Percentiles rank a stretch among this genome's conserved stretches.
These are phyloP conservation scores for Nicotiana knightiana DNA, from an alignment of 257 asterid species.

Conservation along the genomic window DNA sequence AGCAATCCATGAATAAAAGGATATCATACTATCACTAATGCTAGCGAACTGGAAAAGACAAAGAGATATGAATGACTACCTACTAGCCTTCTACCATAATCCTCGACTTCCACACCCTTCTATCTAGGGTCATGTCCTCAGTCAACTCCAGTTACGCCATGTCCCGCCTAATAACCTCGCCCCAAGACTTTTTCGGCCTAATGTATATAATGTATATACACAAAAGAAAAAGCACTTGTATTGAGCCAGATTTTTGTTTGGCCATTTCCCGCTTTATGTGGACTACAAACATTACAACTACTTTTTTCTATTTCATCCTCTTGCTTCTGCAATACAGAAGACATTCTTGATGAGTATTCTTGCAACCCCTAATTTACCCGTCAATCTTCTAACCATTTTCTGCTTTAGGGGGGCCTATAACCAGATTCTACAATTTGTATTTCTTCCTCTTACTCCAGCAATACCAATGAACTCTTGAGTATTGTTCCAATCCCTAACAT, in stretches of 20 bases:
- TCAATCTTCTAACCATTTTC: not conserved
- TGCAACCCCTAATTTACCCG: not conserved
- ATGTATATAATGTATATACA: not conserved
- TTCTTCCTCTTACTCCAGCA: not conserved
- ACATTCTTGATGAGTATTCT: not conserved
- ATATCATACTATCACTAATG: no score
- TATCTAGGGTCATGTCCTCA: no score
- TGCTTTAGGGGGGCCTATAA: not conserved
- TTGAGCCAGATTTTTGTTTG: not conserved
- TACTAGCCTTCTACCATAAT: no score
- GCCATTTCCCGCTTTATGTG: not conserved
- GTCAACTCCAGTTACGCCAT: no score
- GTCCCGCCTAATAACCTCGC: no score
- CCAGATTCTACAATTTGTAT: not conserved
- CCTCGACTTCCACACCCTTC: no score
- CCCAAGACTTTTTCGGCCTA: no score
- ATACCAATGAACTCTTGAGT: not conserved
- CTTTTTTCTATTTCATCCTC: not conserved
- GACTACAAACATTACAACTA: not conserved
- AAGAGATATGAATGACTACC: no score
- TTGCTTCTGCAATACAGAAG: not conserved
- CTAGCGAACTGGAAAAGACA: no score
- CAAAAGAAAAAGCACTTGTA: not conserved
- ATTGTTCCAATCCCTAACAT: not conserved
- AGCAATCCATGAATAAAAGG: no score